phyloP scores from a whole-genome alignment of 192 early-diverging fungal genomes.

The Podila horticola region DNA sequence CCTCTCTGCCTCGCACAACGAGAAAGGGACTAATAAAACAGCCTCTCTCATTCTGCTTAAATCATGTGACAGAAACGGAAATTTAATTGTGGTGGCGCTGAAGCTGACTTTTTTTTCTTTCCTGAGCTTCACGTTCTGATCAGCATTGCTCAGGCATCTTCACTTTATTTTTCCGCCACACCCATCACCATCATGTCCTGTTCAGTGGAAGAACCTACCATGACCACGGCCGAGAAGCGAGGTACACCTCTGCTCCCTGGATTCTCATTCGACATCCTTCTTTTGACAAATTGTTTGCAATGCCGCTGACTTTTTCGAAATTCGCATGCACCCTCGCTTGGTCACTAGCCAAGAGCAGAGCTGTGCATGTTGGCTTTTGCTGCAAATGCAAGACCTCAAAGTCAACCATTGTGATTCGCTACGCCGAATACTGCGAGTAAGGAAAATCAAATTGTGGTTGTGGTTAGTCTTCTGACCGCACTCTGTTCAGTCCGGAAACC shows the following conservation, averaged over 20 bases:
- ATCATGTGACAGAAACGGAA: too few species aligned
- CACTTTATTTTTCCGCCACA: neutral
- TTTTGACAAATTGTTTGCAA: neutral
- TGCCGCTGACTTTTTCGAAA: neutral
- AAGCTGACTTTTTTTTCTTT: conserved; percentile 1
- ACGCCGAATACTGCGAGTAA: conserved; percentile 82
- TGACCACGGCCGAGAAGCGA: conserved; percentile 47
- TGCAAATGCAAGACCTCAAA: conserved; percentile 81
- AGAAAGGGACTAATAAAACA: too few species aligned
- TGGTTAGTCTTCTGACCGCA: too few species aligned
- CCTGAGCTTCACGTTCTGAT: neutral
- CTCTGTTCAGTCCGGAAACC: neutral
- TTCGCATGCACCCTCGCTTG: neutral
- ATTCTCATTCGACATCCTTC: neutral
- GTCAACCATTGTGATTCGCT: conserved; percentile 74
- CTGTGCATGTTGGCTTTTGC: conserved; percentile 58
- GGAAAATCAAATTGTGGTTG: neutral
- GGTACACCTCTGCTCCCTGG: conserved; percentile 8
- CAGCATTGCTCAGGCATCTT: neutral
- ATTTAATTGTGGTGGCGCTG: too few species aligned
- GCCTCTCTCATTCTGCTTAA: too few species aligned
- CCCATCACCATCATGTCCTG: conserved; percentile 30
- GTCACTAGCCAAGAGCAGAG: conserved; percentile 31
- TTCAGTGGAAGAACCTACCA: conserved; percentile 45
- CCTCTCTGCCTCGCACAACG: too few species aligned